Conservation (phyloP, 129 eudicot species). For the Flaveria brownii region DNA sequence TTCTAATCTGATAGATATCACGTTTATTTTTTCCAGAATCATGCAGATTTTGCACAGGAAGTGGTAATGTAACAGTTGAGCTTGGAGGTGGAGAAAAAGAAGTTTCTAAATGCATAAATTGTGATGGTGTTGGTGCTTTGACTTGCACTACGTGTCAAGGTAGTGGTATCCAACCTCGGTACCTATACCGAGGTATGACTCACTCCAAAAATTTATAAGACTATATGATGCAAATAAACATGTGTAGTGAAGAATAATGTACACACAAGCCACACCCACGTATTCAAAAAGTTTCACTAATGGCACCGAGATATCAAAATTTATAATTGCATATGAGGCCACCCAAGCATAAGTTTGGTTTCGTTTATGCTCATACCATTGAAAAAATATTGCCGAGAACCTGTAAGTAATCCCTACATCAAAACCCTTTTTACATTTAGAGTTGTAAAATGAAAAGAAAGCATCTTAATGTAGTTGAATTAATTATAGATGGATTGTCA, state of each 20-base stretch:
- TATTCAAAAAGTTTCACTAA: not conserved
- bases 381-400: too few relatives aligned
- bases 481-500: too few relatives aligned
- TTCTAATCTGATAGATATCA: constrained; percentile 8
- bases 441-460: too few relatives aligned
- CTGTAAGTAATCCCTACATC: too few relatives aligned
- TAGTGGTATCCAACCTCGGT: constrained; percentile 91
- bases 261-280: not conserved
- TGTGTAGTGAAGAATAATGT: not conserved
- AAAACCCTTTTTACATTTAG: too few relatives aligned
- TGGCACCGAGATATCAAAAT: not conserved
- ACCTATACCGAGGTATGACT: constrained; percentile 89
- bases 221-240: constrained; percentile 3
- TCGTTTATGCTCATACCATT: not conserved
- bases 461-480: too few relatives aligned
- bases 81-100: constrained; percentile 92
- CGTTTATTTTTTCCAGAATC: constrained; percentile 50
- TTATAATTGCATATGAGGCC: too few relatives aligned
- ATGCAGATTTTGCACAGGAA: constrained; percentile 92
- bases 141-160: constrained; percentile 99
- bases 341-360: not conserved
- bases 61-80: constrained; percentile 75
- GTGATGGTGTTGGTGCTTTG: constrained; percentile 85
- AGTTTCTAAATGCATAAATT: constrained; percentile 85
- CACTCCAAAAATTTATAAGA: not conserved